A percentile compares a stretch with the other conserved stretches of the same genome.
Evolutionary conservation across 768 basidiomycete species (phyloP).

Genomic region (Ramaria sp.): DNA sequence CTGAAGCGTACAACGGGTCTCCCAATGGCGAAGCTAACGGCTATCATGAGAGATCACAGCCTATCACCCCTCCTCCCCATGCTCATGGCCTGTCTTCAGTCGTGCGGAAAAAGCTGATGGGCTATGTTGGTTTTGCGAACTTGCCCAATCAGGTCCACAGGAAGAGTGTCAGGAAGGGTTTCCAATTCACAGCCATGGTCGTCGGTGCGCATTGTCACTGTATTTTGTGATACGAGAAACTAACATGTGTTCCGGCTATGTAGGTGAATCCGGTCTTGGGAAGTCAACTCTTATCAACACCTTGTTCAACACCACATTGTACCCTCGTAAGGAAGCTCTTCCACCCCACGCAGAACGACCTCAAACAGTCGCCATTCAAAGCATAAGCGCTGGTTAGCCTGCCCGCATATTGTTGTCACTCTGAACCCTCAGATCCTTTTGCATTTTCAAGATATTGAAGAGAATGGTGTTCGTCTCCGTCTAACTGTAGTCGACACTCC

Average conservation of each 20-base stretch:
- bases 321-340: constrained; percentile 77
- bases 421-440: neutral
- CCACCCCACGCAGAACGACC: constrained; percentile 80
- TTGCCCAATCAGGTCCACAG: constrained; percentile 99
- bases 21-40: neutral
- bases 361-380: constrained; percentile 95
- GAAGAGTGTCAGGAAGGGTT: constrained; percentile 95
- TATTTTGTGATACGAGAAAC: neutral
- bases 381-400: constrained; percentile 86
- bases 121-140: constrained; percentile 95
- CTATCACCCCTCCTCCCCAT: neutral
- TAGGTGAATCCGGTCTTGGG: constrained; percentile 95
- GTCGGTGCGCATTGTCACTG: constrained; percentile 61
- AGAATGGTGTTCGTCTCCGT: constrained; percentile 92
- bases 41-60: neutral
- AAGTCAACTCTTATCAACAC: constrained; percentile 99
- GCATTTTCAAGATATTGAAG: constrained; percentile 78
- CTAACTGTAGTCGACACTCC: constrained; percentile 98
- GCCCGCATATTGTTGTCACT: constrained; percentile 13
- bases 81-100: constrained; percentile 17
- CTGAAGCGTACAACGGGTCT: neutral
- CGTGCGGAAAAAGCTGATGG: constrained; percentile 86
- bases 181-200: constrained; percentile 98
- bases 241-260: neutral
- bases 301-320: constrained; percentile 93